phyloP scores from a whole-genome alignment of 2,329 filamentous ascomycete species.

The Nemania serpens region DNA sequence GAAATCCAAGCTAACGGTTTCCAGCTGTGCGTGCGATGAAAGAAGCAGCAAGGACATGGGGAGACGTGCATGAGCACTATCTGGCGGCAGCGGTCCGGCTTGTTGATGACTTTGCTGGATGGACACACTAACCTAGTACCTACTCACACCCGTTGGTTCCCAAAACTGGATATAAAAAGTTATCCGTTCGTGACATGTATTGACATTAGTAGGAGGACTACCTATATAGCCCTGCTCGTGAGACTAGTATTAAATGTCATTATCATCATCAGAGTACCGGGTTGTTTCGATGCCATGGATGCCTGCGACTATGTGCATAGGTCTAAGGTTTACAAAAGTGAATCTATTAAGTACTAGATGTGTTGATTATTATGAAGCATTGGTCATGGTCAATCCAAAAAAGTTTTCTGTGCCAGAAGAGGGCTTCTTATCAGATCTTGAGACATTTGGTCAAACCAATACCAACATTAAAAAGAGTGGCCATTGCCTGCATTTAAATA shows the following conservation, averaged over 20 bases:
- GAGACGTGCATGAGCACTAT: slow-evolving; percentile 68
- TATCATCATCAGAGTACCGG: background rate
- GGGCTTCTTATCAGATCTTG: too few species aligned
- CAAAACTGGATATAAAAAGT: background rate
- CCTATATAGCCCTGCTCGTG: background rate
- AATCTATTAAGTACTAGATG: too few species aligned
- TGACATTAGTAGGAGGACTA: background rate
- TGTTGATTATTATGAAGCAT: too few species aligned
- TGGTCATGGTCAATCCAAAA: too few species aligned
- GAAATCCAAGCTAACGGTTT: slow-evolving; percentile 21
- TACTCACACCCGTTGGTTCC: background rate
- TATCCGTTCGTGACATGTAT: background rate
- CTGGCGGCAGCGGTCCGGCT: slow-evolving; percentile 72
- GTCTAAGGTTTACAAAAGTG: background rate
- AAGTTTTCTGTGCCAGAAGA: too few species aligned
- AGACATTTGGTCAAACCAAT: too few species aligned
- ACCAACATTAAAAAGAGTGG: too few species aligned
- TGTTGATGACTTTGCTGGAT: slow-evolving; percentile 73
- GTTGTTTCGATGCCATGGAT: background rate
- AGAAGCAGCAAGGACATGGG: slow-evolving; percentile 76
- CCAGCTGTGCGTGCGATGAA: slow-evolving; percentile 72
- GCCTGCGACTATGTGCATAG: too few species aligned
- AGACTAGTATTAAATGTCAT: background rate
- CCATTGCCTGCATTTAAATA: too few species aligned
- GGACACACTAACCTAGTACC: slow-evolving; percentile 60